Evolutionary conservation across 768 basidiomycete genomes (phyloP).

Genomic region (Tulasnella sp.): DNA sequence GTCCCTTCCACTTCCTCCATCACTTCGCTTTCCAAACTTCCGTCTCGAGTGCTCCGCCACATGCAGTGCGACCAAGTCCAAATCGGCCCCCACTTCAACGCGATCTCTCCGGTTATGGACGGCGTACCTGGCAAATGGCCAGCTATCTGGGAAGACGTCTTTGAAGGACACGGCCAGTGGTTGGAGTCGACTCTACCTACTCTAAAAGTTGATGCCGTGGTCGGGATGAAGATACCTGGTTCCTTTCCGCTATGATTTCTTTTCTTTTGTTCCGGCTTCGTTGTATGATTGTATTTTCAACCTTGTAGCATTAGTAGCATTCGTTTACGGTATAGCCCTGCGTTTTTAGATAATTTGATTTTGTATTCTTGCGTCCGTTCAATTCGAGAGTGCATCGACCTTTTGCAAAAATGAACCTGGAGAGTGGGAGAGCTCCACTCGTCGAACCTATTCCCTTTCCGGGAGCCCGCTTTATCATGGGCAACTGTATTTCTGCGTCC

Average conservation of each 20-base stretch:
- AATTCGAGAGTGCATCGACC: neutral
- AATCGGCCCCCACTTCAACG: neutral
- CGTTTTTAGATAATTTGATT: neutral
- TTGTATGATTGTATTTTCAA: too few relatives aligned
- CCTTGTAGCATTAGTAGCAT: too few relatives aligned
- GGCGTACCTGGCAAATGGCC: neutral
- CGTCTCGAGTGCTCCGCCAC: neutral
- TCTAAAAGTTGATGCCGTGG: neutral
- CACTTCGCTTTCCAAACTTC: neutral
- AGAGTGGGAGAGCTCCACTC: too few relatives aligned
- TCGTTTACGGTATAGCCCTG: too few relatives aligned
- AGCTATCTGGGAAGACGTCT: conserved; percentile 11
- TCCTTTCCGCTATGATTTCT: neutral
- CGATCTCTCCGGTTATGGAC: neutral
- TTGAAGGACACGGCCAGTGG: neutral
- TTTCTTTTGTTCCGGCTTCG: neutral
- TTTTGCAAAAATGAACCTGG: too few relatives aligned
- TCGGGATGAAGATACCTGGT: neutral
- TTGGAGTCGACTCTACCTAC: neutral
- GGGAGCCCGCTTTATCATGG: too few relatives aligned
- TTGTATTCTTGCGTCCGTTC: neutral
- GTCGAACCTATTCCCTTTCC: too few relatives aligned
- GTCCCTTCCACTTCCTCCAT: neutral
- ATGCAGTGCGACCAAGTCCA: neutral
- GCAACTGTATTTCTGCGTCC: too few relatives aligned